Conservation (phyloP, 352 stramenopile species). For the Phytophthora megakarya region DNA sequence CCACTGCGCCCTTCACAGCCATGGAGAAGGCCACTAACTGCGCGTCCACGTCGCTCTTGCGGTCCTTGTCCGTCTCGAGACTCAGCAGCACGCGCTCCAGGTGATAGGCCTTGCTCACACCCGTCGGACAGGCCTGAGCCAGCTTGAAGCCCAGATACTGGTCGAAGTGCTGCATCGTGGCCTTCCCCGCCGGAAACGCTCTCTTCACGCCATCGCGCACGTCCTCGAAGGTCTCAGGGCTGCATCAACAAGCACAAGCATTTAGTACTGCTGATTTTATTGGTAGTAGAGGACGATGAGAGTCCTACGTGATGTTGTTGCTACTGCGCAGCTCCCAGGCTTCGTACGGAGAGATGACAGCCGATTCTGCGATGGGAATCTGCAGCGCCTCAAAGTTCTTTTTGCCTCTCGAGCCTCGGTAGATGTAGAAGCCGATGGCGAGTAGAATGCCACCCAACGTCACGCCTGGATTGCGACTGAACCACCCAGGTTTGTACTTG, state of each 20-base stretch:
- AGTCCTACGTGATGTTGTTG: conserved; percentile 79
- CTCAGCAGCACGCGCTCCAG: conserved; percentile 79
- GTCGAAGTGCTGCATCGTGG: conserved; percentile 77
- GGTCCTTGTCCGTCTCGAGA: conserved; percentile 54
- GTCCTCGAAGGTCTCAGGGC: conserved; percentile 54
- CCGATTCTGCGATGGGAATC: conserved; percentile 68
- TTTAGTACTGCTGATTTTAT: too few relatives aligned
- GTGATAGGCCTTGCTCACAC: conserved; percentile 74
- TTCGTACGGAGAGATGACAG: conserved; percentile 86
- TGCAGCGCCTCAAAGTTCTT: conserved; percentile 83
- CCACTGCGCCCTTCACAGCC: conserved; percentile 72
- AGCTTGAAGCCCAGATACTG: conserved; percentile 80
- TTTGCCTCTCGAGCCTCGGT: conserved; percentile 71
- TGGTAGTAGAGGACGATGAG: too few relatives aligned
- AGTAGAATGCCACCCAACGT: conserved; percentile 73
- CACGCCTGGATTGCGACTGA: conserved; percentile 85
- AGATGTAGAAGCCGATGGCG: conserved; percentile 73
- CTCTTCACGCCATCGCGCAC: conserved; percentile 51
- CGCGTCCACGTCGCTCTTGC: conserved; percentile 71
- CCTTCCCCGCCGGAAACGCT: conserved; percentile 70
- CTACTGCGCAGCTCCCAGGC: conserved; percentile 82
- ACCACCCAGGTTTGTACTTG: conserved; percentile 86
- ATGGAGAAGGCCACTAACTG: conserved; percentile 85
- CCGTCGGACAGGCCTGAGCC: conserved; percentile 53
- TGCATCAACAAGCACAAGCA: conserved; percentile 28